These are phyloP conservation scores for Mallotus nudiflorus DNA, from an alignment of 345 rosid species.

Conservation along the genomic window DNA sequence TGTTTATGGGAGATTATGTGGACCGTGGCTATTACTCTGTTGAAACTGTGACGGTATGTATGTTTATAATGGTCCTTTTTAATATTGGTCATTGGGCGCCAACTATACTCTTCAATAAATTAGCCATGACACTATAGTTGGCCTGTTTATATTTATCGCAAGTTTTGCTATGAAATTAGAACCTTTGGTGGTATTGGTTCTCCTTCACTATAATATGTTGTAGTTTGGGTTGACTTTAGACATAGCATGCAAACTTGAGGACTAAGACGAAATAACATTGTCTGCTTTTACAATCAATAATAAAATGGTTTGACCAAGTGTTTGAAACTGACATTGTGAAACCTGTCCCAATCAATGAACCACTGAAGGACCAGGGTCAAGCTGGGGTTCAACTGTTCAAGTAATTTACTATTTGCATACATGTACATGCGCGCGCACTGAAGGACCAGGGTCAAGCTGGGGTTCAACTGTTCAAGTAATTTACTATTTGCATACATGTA, in stretches of 20 bases:
- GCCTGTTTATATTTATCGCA: neutral
- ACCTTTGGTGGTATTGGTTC: neutral
- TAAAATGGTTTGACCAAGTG: neutral
- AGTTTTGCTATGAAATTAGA: neutral
- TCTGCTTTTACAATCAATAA: neutral
- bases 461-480: too few relatives aligned
- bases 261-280: too few relatives aligned
- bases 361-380: too few relatives aligned
- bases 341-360: too few relatives aligned
- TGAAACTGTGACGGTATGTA: conserved; percentile 88
- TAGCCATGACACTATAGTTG: neutral
- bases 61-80: neutral
- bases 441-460: too few relatives aligned
- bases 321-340: neutral
- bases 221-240: neutral
- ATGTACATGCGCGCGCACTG: too few relatives aligned
- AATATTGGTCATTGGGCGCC: neutral
- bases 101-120: neutral
- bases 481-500: too few relatives aligned
- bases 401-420: too few relatives aligned
- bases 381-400: too few relatives aligned
- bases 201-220: neutral
- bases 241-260: neutral
- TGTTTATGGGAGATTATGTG: conserved; percentile 97
- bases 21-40: conserved; percentile 97